Evolutionary conservation across 2,329 filamentous ascomycete species (phyloP).

Genomic region (Tolypocladium endophyticum): DNA sequence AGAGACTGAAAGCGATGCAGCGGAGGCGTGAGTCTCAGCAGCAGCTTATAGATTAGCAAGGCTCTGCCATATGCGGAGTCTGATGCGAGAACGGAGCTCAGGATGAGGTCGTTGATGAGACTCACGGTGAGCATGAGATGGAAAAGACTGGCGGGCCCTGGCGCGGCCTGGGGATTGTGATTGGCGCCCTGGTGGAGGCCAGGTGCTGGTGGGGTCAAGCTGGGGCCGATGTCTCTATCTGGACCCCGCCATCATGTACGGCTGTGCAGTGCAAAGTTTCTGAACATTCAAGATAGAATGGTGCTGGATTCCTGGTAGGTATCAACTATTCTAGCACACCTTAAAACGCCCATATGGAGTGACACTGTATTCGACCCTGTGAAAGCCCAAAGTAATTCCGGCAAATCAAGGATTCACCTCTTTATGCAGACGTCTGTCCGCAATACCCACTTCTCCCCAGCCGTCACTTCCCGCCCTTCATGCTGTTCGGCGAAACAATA

Average conservation of each 20-base stretch:
- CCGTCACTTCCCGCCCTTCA: slow-evolving; percentile 68
- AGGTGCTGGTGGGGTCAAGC: no score
- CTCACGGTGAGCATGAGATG: background rate
- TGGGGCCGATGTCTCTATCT: no score
- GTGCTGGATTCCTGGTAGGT: no score
- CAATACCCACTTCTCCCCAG: slow-evolving; percentile 86
- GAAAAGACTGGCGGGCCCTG: background rate
- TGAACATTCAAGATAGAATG: no score
- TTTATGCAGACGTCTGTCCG: slow-evolving; percentile 69
- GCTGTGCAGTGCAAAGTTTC: no score
- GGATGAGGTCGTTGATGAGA: background rate
- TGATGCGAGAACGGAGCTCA: background rate
- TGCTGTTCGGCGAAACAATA: slow-evolving; percentile 36
- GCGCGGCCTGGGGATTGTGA: background rate
- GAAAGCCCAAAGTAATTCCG: background rate
- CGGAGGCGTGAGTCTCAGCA: background rate
- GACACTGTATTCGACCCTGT: background rate
- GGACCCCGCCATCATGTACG: no score
- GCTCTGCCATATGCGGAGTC: background rate
- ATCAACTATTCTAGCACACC: no score
- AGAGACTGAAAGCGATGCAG: background rate
- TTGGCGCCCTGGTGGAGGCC: background rate
- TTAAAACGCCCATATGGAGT: background rate
- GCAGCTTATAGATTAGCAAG: background rate
- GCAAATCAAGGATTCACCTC: slow-evolving; percentile 23